Evolutionary conservation across 345 rosid genomes (phyloP).

Genomic region (Salix dunnii): DNA sequence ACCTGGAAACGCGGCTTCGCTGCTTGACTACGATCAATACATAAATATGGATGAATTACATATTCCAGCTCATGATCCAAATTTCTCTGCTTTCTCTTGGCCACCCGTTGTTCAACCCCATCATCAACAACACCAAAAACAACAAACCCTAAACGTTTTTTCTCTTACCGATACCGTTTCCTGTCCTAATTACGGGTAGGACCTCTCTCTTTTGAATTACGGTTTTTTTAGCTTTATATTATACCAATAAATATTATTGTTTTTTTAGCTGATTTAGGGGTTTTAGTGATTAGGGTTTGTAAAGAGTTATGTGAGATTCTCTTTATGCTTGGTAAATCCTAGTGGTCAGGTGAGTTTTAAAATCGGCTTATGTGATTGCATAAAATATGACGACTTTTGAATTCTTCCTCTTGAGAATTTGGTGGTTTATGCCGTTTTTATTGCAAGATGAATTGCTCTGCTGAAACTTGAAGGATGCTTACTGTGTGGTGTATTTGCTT

Average conservation of each 20-base stretch:
- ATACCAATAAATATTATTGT: not conserved
- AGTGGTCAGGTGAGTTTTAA: not conserved
- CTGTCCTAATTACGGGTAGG: slow-evolving; percentile 61
- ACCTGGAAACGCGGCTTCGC: slow-evolving; percentile 66
- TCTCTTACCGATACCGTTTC: not conserved
- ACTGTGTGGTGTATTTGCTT: not conserved
- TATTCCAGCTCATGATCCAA: slow-evolving; percentile 48
- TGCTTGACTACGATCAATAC: too few species aligned
- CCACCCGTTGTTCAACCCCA: slow-evolving; percentile 22
- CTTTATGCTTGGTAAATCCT: not conserved
- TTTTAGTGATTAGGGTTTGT: not conserved
- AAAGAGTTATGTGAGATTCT: not conserved
- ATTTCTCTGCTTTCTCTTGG: slow-evolving; percentile 71
- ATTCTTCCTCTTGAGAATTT: not conserved
- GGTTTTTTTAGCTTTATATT: not conserved
- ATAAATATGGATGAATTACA: slow-evolving; percentile 49
- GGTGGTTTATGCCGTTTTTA: not conserved
- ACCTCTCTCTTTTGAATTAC: not conserved
- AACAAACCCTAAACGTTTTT: slow-evolving; percentile 43
- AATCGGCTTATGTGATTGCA: not conserved
- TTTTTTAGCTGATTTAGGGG: not conserved
- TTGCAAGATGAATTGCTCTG: not conserved
- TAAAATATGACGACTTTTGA: not conserved
- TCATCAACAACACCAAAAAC: slow-evolving; percentile 21
- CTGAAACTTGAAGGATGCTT: not conserved